Evolutionary conservation across 2,329 filamentous ascomycete genomes (phyloP), one percentile per base, ranked within the genome.

Genomic region (Colletotrichum navitas): DNA sequence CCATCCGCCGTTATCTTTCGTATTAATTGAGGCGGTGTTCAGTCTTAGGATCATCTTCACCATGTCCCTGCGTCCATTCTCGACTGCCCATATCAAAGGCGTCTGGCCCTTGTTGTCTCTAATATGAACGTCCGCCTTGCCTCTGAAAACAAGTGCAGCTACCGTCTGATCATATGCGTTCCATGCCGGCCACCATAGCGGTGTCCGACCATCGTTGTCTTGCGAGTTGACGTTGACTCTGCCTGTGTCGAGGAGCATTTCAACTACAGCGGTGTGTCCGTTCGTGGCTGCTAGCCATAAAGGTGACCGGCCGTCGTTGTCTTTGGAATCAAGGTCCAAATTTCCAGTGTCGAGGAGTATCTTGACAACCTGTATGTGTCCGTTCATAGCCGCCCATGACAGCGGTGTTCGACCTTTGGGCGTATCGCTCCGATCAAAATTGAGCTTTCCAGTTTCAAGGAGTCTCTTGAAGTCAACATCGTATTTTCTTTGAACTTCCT

Each of bases 401-500:
- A 68, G 39, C 1, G 66, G 41, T 16, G 66, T 59, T 7, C 43
- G 34, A 18, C 45, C 34, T 3, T 8, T 0, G 41, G 16, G 41
- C 41, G 14, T 18, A 18, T 43, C 6, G 41, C 41, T 18, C 39
- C 14, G 18, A 21, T 66, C n/a, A 39, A 52, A 5, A 3, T 58
- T 10, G 41, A 56, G 32, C 0, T 56, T 21, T 5, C 32, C 32
- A 0, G 39, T 59, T 8, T 63, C 24, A 5, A 71, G 58, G 18
- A 68, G 59, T 7, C 68, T 6, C 55, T 68, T 61, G 3, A 76
- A 69, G 0, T 75, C 51, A 14, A 10, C 56, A 26, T 74, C 52
- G 26, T 74, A 18, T 34, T 29, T 39, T 12, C 6, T 24, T 43
- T 43, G 14, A 18, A 6, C 5, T 43, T 6, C 41, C 41, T 6